A percentile compares a stretch with the other conserved stretches of the same genome.
These are phyloP conservation scores for Mycosphaerelloides madeirae DNA, from an alignment of 2,329 filamentous ascomycete species.

Conservation along the genomic window DNA sequence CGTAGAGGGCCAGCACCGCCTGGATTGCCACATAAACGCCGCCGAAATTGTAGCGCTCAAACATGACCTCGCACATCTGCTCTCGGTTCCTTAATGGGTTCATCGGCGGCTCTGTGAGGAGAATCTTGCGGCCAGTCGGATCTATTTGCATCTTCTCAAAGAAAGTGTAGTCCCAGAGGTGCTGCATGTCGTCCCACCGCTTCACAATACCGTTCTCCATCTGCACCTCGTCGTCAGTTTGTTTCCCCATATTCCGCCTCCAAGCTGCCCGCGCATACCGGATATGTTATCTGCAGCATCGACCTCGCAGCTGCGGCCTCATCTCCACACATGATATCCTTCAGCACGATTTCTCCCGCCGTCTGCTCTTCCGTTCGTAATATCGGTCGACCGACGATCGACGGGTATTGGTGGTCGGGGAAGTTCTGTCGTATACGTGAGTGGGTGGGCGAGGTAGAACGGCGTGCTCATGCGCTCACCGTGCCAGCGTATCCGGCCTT, in stretches of 20 bases:
- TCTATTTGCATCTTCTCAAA: slow-evolving; percentile 94
- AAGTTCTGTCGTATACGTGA: slow-evolving; percentile 65
- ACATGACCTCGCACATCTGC: slow-evolving; percentile 99
- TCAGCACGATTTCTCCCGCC: slow-evolving; percentile 64
- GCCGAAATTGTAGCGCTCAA: slow-evolving; percentile 92
- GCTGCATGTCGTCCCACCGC: slow-evolving; percentile 99
- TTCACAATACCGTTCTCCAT: slow-evolving; percentile 99
- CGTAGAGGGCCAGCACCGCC: slow-evolving; percentile 91
- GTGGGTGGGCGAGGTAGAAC: neutral
- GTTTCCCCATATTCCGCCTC: neutral
- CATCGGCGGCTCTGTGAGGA: slow-evolving; percentile 95
- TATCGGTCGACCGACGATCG: slow-evolving; percentile 96
- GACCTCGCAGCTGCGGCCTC: slow-evolving; percentile 92
- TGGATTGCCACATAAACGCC: slow-evolving; percentile 98
- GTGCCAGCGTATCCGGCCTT: slow-evolving; percentile 98
- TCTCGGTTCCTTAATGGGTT: slow-evolving; percentile 96
- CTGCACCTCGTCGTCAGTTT: slow-evolving; percentile 36
- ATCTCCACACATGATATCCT: slow-evolving; percentile 99
- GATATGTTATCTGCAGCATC: slow-evolving; percentile 98
- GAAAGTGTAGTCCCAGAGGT: slow-evolving; percentile 99
- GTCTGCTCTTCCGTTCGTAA: slow-evolving; percentile 89
- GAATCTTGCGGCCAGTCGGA: slow-evolving; percentile 87
- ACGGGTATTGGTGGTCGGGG: slow-evolving; percentile 96
- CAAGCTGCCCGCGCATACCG: slow-evolving; percentile 54
- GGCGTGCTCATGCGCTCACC: slow-evolving; percentile 42